Evolutionary conservation across 2,329 filamentous ascomycete genomes (phyloP).

Genomic region (Fonsecaea nubica): DNA sequence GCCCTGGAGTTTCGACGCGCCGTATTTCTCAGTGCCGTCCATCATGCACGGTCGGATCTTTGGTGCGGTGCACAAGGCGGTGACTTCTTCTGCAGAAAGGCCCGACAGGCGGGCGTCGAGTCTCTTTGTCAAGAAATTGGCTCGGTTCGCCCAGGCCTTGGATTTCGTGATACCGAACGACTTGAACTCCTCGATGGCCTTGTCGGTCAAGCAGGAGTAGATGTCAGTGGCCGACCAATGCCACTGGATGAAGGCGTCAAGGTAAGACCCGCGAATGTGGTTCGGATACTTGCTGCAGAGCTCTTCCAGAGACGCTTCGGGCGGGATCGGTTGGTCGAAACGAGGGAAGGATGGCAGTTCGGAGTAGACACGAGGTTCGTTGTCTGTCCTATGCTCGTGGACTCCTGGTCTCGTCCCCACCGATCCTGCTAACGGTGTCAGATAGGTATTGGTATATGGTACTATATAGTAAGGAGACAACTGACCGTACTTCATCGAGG

Average conservation of each 20-base stretch:
- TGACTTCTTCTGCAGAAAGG: constrained; percentile 18
- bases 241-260: constrained; percentile 33
- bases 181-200: constrained; percentile 21
- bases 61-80: constrained; percentile 10
- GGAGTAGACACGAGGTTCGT: constrained; percentile 15
- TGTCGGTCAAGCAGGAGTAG: constrained; percentile 18
- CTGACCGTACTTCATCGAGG: background rate
- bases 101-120: constrained; percentile 13
- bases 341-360: constrained; percentile 26
- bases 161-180: constrained; percentile 7
- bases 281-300: constrained; percentile 34
- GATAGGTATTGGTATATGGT: background rate
- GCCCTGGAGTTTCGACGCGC: constrained; percentile 23
- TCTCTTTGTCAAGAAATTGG: constrained; percentile 32
- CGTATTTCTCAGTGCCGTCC: constrained; percentile 24
- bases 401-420: constrained; percentile 2
- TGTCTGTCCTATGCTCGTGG: constrained; percentile 1
- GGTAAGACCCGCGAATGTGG: constrained; percentile 26
- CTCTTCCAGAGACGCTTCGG: constrained; percentile 26
- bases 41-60: constrained; percentile 25
- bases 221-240: constrained; percentile 29
- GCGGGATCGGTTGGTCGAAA: constrained; percentile 25
- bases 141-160: constrained; percentile 16
- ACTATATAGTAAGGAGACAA: background rate
- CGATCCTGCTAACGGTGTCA: background rate